phyloP scores from a whole-genome alignment of 2,329 filamentous ascomycete genomes.

The Fonsecaea pedrosoi region DNA sequence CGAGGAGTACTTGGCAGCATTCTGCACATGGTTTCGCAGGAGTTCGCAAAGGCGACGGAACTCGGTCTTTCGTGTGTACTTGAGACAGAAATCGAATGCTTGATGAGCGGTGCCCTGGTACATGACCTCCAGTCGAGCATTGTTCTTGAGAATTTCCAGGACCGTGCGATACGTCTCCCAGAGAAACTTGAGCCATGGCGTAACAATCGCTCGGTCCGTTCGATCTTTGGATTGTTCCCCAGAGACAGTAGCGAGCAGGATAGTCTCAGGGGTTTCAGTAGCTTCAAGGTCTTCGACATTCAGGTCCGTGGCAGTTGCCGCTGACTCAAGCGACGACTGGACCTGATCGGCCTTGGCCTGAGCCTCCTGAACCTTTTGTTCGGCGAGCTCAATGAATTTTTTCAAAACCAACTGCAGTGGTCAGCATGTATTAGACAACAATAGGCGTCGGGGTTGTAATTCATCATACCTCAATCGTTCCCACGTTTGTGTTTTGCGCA shows the following conservation, averaged over 20 bases:
- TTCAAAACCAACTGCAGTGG: conserved; percentile 78
- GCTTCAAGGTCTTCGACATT: conserved; percentile 91
- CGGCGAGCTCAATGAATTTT: conserved; percentile 96
- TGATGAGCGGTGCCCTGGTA: conserved; percentile 98
- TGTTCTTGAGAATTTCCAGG: conserved; percentile 98
- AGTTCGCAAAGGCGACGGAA: conserved; percentile 98
- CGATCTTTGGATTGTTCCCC: conserved; percentile 97
- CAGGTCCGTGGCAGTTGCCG: conserved; percentile 63
- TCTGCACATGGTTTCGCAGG: conserved; percentile 96
- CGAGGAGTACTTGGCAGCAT: conserved; percentile 96
- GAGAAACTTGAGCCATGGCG: conserved; percentile 98
- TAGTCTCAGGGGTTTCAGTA: conserved; percentile 96
- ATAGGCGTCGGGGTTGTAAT: not conserved
- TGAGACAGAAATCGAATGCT: conserved; percentile 98
- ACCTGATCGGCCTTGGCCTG: conserved; percentile 96
- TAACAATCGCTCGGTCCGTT: conserved; percentile 97
- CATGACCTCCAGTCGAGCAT: conserved; percentile 94
- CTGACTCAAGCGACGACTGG: conserved; percentile 82
- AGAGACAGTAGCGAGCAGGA: conserved; percentile 95
- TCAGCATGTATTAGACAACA: conserved; percentile 27
- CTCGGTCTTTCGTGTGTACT: conserved; percentile 98
- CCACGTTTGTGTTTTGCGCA: conserved; percentile 97
- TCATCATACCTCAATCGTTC: conserved; percentile 83
- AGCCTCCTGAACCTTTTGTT: conserved; percentile 92
- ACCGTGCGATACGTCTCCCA: conserved; percentile 99